Conservation (phyloP, 2,329 filamentous ascomycete species). For the Penicillium glabrum region DNA sequence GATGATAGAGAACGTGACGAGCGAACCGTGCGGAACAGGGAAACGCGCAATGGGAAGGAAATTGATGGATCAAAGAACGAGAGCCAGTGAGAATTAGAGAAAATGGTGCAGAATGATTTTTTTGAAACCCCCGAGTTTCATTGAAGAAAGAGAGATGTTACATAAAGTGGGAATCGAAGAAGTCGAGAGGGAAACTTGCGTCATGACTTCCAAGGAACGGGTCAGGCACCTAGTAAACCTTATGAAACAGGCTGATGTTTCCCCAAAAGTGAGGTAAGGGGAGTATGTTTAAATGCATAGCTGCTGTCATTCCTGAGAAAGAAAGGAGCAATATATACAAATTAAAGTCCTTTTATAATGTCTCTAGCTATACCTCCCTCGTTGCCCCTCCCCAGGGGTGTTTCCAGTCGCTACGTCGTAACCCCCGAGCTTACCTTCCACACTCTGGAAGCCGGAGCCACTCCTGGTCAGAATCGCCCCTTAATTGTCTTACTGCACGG, state of each 20-base stretch:
- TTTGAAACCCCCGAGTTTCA: neutral
- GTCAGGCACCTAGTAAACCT: conserved; percentile 13
- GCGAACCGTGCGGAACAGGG: neutral
- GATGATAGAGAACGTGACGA: conserved; percentile 4
- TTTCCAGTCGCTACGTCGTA: conserved; percentile 58
- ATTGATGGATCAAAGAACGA: neutral
- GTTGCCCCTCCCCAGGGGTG: conserved; percentile 55
- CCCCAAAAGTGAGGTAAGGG: neutral
- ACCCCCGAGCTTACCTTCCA: conserved; percentile 64
- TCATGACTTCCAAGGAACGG: conserved; percentile 22
- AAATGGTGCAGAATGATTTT: neutral
- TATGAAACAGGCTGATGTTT: conserved; percentile 14
- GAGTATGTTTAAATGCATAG: neutral
- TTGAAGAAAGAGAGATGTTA: conserved; percentile 2
- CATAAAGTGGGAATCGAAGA: conserved; percentile 7
- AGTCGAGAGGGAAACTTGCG: conserved; percentile 18
- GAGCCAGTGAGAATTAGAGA: neutral
- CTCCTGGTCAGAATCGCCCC: conserved; percentile 44
- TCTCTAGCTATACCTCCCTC: conserved; percentile 11
- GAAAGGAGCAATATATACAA: neutral
- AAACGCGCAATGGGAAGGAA: neutral
- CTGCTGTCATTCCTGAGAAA: neutral
- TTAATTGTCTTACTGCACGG: conserved; percentile 65
- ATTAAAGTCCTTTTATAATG: neutral
- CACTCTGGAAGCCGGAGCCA: conserved; percentile 55